Evolutionary conservation across 2,329 filamentous ascomycete species (phyloP), one percentile per base, ranked within the genome.

Genomic region (Xylariaceae sp.): DNA sequence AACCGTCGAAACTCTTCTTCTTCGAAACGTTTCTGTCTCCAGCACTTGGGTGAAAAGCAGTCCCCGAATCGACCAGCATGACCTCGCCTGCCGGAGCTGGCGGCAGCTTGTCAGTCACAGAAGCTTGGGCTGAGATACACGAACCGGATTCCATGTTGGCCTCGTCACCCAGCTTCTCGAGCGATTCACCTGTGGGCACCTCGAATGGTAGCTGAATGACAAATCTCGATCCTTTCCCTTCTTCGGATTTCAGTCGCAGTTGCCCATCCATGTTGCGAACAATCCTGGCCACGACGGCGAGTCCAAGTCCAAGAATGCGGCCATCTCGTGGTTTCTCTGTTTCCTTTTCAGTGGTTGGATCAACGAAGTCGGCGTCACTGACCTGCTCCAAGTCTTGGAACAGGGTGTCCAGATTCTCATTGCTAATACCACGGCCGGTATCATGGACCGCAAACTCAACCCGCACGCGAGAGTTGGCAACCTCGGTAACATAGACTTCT

Each of bases 251-350:
- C 1, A 95, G 67, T 2, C 88, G 80, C 22, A 95, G 64, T 55
- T 95, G 89, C 0, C 89, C 90, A 44, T 91, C 84, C 87, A 95
- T 93, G 56, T 89, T 95, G n/a, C 83, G 79, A 24, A 95, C 74
- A 28, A 89, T 87, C 29, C 89, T 79, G 13, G 87, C 86, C n/a
- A 95, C 89, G 11, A 94, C 74, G 0, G 89, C 89, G n/a, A 95
- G 72, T 0, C 89, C 90, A 9, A 95, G 74, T 0, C 90, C 90
- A 1, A 95, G 64, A 0, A 81, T 81, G 37, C 67, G 64, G 15
- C 60, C 47, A 16, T 67, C 51, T 31, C 45, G 47, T 12, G 60
- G 42, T 39, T 62, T 56, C 3, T 61, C 56, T 15, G 58, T 43
- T 35, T 57, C 53, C 0, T 60, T 51, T 13, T 54, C 26, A 6